Evolutionary conservation across 2,329 filamentous ascomycete species (phyloP).

Genomic region (Neofusicoccum parvum): DNA sequence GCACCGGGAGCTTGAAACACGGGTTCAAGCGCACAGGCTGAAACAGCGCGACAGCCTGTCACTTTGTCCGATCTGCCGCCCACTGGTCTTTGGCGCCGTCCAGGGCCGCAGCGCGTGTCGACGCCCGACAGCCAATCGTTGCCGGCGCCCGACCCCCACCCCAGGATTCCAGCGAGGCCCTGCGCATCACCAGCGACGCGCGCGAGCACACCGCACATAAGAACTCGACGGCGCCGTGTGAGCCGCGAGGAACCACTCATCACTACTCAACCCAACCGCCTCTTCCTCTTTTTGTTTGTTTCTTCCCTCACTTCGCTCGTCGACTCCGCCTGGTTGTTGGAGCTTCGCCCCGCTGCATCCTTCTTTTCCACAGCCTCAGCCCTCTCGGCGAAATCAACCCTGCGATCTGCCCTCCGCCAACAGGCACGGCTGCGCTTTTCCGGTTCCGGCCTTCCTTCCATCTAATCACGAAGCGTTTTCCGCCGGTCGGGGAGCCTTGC

Average conservation of each 20-base stretch:
- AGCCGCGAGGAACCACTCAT: background rate
- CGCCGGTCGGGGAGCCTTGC: slow-evolving; percentile 21
- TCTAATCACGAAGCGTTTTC: slow-evolving; percentile 17
- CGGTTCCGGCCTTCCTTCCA: slow-evolving; percentile 7
- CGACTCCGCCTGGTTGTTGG: slow-evolving; percentile 22
- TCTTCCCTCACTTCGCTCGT: slow-evolving; percentile 8
- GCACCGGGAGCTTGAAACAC: slow-evolving; percentile 13
- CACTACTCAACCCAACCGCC: background rate
- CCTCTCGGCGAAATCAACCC: slow-evolving; percentile 13
- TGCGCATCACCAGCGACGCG: background rate
- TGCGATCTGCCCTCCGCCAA: background rate
- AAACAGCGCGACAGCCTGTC: slow-evolving; percentile 19
- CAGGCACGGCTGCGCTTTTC: slow-evolving; percentile 4
- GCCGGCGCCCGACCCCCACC: background rate
- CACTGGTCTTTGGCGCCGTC: slow-evolving; percentile 9
- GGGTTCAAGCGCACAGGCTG: slow-evolving; percentile 7
- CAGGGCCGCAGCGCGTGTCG: slow-evolving; percentile 12
- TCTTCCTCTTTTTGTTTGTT: slow-evolving; percentile 4
- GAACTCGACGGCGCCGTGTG: slow-evolving; percentile 5
- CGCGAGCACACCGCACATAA: slow-evolving; percentile 16
- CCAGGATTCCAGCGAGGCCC: background rate
- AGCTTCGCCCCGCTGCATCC: slow-evolving; percentile 20
- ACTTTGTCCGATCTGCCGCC: slow-evolving; percentile 18
- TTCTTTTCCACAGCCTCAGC: slow-evolving; percentile 16
- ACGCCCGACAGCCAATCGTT: slow-evolving; percentile 2